Base-by-base conservation (phyloP, 768 basidiomycete genomes). In the Lyophyllum decastes region DNA sequence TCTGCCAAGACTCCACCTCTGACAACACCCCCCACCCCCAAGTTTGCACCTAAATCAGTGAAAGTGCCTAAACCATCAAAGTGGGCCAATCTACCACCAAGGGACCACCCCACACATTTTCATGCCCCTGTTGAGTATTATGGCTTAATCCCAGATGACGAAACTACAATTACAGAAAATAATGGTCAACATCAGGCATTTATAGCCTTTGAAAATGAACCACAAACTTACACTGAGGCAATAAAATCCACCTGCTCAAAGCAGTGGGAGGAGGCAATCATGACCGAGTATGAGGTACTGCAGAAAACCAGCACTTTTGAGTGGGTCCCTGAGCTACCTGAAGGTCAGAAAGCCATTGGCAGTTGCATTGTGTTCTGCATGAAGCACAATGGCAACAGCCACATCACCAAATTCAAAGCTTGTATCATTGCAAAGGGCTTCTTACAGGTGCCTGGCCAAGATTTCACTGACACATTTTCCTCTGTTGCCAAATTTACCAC, bases 201-300 rank as follows among this genome's bases (percentile, higher is more conserved):
- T 30, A 30, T 30, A 30, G 30, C 30, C 30, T 30, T 30, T 30
- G 30, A 30, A 10, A 30, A 30, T 10, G 40, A 41, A 19, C 40
- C 40, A 19, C 16, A 10, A 19, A 41, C 17, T 41, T 57, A 34
- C 17, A 6, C 2, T 11, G 30, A 57, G 43, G 56, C 56, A 9
- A 52, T 51, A 35, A 27, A 21, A 30, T 57, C 55, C 24, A 40
- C 55, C 2, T 27, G 35, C 56, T 50, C 41, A 35, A 53, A 58
- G 34, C 41, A 61, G 50, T 66, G 63, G 65, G 34, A 59, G 55
- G 30, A 48, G 12, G 64, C 43, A 2, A 59, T 64, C 27, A 47
- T 50, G 22, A 50, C 47, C 1, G 48, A 65, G 55, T 59, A 55
- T 35, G 12, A 54, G 9, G 49, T 46, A 0, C 24, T 65, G 24